Evolutionary conservation across 2,329 filamentous ascomycete species (phyloP).

Genomic region (Curvularia sp.): DNA sequence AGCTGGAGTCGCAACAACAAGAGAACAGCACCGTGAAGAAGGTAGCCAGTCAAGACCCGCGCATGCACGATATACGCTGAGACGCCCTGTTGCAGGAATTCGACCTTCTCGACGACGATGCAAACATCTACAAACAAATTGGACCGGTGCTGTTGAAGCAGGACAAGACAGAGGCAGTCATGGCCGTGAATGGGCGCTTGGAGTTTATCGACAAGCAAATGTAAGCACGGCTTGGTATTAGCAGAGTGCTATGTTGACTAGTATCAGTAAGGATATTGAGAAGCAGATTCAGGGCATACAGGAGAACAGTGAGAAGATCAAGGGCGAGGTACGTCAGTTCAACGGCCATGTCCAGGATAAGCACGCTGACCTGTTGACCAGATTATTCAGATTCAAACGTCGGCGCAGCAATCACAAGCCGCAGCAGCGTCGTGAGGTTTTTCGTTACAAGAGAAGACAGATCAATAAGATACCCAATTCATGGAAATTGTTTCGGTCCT

Average conservation of each 20-base stretch:
- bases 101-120: constrained; percentile 74
- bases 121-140: constrained; percentile 94
- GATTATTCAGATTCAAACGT: constrained; percentile 40
- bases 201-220: constrained; percentile 96
- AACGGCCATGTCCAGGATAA: background rate
- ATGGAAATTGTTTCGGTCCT: background rate
- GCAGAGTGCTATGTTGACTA: constrained; percentile 9
- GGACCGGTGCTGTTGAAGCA: constrained; percentile 94
- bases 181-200: constrained; percentile 86
- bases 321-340: constrained; percentile 62
- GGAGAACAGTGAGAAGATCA: constrained; percentile 69
- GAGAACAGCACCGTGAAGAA: constrained; percentile 90
- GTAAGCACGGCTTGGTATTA: constrained; percentile 59
- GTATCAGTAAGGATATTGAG: constrained; percentile 68
- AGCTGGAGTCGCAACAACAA: constrained; percentile 90
- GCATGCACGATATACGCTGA: constrained; percentile 7
- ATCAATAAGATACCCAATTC: constrained; percentile 15
- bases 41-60: constrained; percentile 53
- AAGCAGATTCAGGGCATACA: constrained; percentile 69
- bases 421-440: constrained; percentile 17
- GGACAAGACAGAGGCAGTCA: constrained; percentile 86
- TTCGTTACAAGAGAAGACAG: background rate
- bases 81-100: constrained; percentile 70
- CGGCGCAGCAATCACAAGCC: constrained; percentile 35
- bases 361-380: constrained; percentile 16